These are phyloP conservation scores for Auxenochlorella protothecoides DNA, from an alignment of 139 green algal genomes.

Conservation along the genomic window DNA sequence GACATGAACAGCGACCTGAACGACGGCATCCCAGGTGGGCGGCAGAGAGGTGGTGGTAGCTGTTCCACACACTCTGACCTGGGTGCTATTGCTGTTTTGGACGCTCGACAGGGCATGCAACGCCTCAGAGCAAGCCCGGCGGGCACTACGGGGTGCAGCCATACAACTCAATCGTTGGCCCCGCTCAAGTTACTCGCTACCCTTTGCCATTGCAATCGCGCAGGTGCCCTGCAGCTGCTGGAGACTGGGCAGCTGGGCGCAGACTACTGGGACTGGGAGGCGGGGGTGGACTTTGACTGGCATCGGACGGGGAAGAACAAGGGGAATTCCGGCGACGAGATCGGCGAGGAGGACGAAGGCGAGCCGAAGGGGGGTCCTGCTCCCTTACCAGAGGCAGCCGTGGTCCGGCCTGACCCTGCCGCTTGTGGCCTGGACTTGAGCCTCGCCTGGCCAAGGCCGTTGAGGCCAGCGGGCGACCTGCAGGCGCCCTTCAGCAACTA, in stretches of 20 bases:
- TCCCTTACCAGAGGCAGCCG: too few species aligned
- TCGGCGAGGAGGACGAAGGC: conserved; percentile 4
- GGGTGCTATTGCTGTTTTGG: too few species aligned
- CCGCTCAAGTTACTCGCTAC: too few species aligned
- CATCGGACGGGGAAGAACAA: conserved; percentile 28
- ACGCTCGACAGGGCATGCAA: too few species aligned
- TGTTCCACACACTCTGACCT: too few species aligned
- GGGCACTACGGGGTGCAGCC: too few species aligned
- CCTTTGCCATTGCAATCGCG: not conserved
- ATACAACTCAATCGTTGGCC: too few species aligned
- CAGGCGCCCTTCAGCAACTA: conserved; percentile 73
- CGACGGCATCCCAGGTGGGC: conserved; percentile 62
- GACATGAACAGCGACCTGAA: conserved; percentile 85
- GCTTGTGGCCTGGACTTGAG: not conserved
- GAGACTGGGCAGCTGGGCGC: conserved; percentile 38
- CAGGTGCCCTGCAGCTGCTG: conserved; percentile 75
- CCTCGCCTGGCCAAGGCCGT: not conserved
- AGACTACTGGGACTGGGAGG: conserved; percentile 75
- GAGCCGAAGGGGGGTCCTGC: not conserved
- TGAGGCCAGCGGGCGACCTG: conserved; percentile 15
- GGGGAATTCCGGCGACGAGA: conserved; percentile 19
- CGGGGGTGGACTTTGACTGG: conserved; percentile 58
- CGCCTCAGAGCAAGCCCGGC: too few species aligned
- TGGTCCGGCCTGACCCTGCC: too few species aligned
- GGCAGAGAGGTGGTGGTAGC: too few species aligned